Base-by-base conservation (phyloP, 2,329 filamentous ascomycete species). In the Phyllosticta paracitricarpa region DNA sequence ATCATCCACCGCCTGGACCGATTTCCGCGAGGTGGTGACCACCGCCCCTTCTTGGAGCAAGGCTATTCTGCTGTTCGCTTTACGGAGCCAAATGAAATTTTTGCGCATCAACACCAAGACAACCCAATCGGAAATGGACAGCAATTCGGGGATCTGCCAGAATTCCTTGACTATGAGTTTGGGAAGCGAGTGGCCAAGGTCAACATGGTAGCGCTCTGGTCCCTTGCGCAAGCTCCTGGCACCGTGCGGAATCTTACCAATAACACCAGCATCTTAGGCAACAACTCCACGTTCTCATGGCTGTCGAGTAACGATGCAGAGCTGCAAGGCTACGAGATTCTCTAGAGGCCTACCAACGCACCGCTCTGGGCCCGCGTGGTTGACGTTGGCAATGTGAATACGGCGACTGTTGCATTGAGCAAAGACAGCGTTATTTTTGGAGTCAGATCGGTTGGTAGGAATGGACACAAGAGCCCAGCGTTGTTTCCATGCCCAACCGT, bases 341-440 rank as follows among this genome's bases (percentile, higher is more conserved):
- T 85, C 0, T 84, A 80, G 80, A 72, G 82, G 61, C 68, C 79
- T 2, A 81, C 78, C 4, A 76, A 75, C 14, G 76, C 78, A 40
- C 76, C 78, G 55, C 74, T 81, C 57, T 83, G 80, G 80, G 79
- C 78, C 52, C 74, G 78, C 62, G 70, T 73, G 25, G 62, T 81
- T 1, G 73, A 78, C 66, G 80, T 84, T 3, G 81, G 81, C 0
- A 72, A 77, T 25, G 77, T 77, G 3, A 72, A 73, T 0, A 73
- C 68, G 51, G 78, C 75, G 4, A 80, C 75, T 4, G 69, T 85
- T 17, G 68, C 75, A 1, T 67, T 84, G 64, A 80, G 77, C 61
- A 84, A 84, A 70, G 82, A 85, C 63, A 82, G 83, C 70, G 79
- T 82, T 12, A 77, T 82, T 25, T 83, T 84, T 70, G 82, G 83